Conservation (phyloP, 176 grass and related monocot genomes). For the Typha latifolia region DNA sequence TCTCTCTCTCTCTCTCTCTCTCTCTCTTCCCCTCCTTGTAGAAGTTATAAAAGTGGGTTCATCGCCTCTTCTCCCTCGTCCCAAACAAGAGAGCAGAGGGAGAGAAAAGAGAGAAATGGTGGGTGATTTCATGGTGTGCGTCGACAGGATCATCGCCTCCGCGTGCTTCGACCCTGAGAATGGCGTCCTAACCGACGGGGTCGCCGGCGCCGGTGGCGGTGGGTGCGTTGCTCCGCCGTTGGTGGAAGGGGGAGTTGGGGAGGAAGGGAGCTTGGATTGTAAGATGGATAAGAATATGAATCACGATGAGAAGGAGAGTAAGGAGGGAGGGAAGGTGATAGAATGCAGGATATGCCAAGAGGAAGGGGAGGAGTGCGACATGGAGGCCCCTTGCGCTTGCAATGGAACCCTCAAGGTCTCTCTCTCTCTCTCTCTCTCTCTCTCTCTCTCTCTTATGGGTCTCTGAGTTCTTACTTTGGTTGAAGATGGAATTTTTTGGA, state of each 20-base stretch:
- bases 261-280: constrained; percentile 2
- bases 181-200: background rate
- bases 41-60: background rate
- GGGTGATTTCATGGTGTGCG: constrained; percentile 39
- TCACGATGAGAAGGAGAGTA: constrained; percentile 23
- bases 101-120: constrained; percentile 12
- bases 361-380: constrained; percentile 69
- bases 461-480: constrained; percentile 2
- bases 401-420: constrained; percentile 86
- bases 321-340: constrained; percentile 27
- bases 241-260: constrained; percentile 18
- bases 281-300: constrained; percentile 8
- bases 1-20: background rate
- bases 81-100: background rate
- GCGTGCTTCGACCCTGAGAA: constrained; percentile 18
- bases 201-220: constrained; percentile 11
- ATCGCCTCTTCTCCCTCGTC: background rate
- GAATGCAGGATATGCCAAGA: constrained; percentile 99
- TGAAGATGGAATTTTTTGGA: background rate
- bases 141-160: constrained; percentile 35
- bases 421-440: background rate
- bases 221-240: constrained; percentile 1
- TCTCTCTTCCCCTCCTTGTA: background rate
- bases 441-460: background rate
- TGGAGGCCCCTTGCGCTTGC: constrained; percentile 95